Evolutionary conservation across 2,329 filamentous ascomycete species (phyloP).

Genomic region (Coniochaeta sp.): DNA sequence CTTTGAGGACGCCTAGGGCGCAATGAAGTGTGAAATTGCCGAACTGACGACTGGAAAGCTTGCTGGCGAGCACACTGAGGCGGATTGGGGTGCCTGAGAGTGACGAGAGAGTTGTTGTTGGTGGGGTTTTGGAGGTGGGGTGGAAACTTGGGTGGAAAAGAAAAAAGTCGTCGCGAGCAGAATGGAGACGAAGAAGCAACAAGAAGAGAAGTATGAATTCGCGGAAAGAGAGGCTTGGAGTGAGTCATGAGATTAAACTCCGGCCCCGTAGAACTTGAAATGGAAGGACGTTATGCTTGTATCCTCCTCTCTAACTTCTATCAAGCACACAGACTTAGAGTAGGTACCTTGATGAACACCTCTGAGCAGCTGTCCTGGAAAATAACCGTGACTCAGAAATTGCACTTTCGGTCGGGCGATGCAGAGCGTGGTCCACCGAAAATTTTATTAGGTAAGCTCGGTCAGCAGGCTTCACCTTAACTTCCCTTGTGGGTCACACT

Average conservation of each 20-base stretch:
- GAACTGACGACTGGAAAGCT: background rate
- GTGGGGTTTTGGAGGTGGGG: constrained; percentile 4
- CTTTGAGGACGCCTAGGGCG: background rate
- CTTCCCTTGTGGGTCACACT: background rate
- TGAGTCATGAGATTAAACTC: background rate
- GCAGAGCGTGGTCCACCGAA: background rate
- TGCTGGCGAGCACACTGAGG: background rate
- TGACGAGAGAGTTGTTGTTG: constrained; percentile 5
- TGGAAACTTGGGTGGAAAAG: background rate
- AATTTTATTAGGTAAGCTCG: background rate
- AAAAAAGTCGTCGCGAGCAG: constrained; percentile 3
- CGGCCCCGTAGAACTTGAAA: background rate
- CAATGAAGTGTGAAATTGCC: background rate
- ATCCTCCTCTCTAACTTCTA: too few relatives aligned
- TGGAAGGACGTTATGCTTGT: too few relatives aligned
- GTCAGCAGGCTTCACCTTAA: background rate
- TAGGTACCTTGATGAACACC: too few relatives aligned
- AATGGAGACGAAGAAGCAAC: constrained; percentile 1
- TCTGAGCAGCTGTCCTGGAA: background rate
- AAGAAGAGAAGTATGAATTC: background rate
- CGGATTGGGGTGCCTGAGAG: constrained; percentile 4
- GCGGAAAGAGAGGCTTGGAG: background rate
- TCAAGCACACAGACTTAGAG: too few relatives aligned
- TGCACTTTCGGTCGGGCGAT: background rate
- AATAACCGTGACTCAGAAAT: background rate